Evolutionary conservation across 1,284 basidiomycete species (phyloP).

Genomic region (Irpex sp.): DNA sequence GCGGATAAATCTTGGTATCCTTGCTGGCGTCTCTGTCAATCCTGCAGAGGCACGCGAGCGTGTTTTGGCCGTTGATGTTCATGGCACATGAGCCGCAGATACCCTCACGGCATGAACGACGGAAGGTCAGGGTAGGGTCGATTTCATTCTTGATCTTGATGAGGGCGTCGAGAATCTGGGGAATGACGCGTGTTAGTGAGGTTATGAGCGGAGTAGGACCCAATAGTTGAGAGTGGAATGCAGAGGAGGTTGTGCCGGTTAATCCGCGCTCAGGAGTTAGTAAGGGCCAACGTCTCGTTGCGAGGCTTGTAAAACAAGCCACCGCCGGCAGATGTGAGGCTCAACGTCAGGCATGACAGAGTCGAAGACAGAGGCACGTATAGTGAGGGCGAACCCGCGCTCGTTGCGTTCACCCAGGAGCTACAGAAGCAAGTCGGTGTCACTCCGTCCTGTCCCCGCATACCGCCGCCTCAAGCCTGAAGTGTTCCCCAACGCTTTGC

Average conservation of each 20-base stretch:
- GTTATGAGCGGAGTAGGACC: not conserved
- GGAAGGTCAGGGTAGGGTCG: conserved; percentile 95
- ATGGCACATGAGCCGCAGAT: conserved; percentile 99
- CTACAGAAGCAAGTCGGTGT: not conserved
- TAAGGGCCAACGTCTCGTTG: not conserved
- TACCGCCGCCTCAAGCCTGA: not conserved
- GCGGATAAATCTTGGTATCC: conserved; percentile 92
- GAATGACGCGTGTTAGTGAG: not conserved
- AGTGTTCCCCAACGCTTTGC: not conserved
- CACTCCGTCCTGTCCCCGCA: not conserved
- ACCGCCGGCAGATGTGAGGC: too few species aligned
- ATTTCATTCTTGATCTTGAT: conserved; percentile 99
- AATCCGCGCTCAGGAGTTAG: not conserved
- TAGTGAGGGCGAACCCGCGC: too few species aligned
- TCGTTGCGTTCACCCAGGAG: too few species aligned
- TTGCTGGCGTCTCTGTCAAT: conserved; percentile 78
- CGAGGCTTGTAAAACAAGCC: not conserved
- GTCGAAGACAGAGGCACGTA: too few species aligned
- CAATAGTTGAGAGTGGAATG: not conserved
- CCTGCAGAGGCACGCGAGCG: conserved; percentile 94
- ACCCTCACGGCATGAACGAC: conserved; percentile 95
- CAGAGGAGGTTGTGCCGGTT: not conserved
- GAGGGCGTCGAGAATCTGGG: conserved; percentile 81
- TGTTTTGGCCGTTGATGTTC: conserved; percentile 99
- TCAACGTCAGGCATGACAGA: too few species aligned